phyloP scores from a whole-genome alignment of 805 yeast genomes.

The Kuraishia cidri region DNA sequence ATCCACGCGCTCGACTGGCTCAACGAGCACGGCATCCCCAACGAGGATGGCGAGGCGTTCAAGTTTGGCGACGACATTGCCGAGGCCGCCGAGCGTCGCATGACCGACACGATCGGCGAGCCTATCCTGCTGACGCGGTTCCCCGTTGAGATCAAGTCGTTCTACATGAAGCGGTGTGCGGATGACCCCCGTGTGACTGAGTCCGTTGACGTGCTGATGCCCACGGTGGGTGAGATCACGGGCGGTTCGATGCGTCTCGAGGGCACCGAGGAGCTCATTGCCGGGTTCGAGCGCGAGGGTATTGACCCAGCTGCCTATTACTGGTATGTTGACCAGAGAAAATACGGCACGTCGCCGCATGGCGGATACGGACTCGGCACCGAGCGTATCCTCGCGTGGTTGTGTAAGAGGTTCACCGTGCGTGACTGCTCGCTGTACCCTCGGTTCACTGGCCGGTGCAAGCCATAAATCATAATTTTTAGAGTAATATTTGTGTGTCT shows the following conservation, averaged over 20 bases:
- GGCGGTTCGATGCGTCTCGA: slow-evolving; percentile 99
- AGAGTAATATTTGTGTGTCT: background rate
- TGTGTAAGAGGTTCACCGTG: slow-evolving; percentile 95
- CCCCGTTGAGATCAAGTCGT: slow-evolving; percentile 96
- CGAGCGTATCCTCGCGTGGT: slow-evolving; percentile 97
- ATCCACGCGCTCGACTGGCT: slow-evolving; percentile 91
- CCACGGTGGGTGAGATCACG: slow-evolving; percentile 96
- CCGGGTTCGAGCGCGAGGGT: slow-evolving; percentile 89
- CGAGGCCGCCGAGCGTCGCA: slow-evolving; percentile 98
- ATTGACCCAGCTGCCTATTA: slow-evolving; percentile 79
- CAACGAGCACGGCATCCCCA: slow-evolving; percentile 87
- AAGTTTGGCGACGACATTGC: slow-evolving; percentile 98
- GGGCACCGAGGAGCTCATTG: slow-evolving; percentile 71
- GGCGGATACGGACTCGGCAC: slow-evolving; percentile 99
- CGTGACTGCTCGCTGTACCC: slow-evolving; percentile 98
- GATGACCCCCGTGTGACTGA: slow-evolving; percentile 96
- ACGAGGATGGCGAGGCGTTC: slow-evolving; percentile 91
- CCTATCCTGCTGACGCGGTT: slow-evolving; percentile 90
- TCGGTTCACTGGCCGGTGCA: slow-evolving; percentile 96
- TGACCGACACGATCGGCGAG: slow-evolving; percentile 90
- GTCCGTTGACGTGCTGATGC: slow-evolving; percentile 97
- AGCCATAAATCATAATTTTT: slow-evolving; percentile 55
- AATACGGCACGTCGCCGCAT: slow-evolving; percentile 96
- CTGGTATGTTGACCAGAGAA: slow-evolving; percentile 94
- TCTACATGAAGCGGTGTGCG: slow-evolving; percentile 90